Percentiles rank a stretch among this genome's conserved stretches.
Evolutionary conservation across 306 rosid genomes (phyloP).

Genomic region (Comarum palustre): DNA sequence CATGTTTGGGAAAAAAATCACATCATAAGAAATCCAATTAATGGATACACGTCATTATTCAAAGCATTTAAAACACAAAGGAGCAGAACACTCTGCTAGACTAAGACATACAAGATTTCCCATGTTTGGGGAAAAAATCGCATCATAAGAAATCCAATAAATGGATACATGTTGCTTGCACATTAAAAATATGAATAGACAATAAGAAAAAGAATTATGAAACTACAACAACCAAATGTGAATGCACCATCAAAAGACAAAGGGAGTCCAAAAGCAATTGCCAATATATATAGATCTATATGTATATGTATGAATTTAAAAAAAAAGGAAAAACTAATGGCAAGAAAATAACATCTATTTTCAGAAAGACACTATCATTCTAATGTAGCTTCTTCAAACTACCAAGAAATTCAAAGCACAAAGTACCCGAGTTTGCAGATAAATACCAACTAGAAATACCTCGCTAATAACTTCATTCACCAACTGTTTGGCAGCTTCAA

Average conservation of each 20-base stretch:
- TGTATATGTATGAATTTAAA: background rate
- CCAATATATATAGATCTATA: background rate
- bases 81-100: background rate
- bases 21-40: background rate
- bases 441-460: constrained; percentile 49
- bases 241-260: background rate
- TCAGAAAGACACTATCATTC: background rate
- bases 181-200: background rate
- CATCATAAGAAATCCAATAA: background rate
- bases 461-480: constrained; percentile 80
- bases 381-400: background rate
- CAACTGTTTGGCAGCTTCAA: constrained; percentile 82
- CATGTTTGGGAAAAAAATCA: background rate
- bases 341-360: background rate
- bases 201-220: background rate
- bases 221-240: background rate
- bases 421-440: constrained; percentile 30
- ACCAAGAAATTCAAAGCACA: background rate
- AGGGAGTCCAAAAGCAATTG: background rate
- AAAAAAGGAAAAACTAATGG: background rate
- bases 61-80: background rate
- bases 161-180: background rate
- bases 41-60: background rate
- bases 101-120: background rate
- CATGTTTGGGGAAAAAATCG: background rate